Evolutionary conservation across 169 alveolate genomes (phyloP), one percentile per base, ranked within the genome.

Genomic region (Babesia caballi): DNA sequence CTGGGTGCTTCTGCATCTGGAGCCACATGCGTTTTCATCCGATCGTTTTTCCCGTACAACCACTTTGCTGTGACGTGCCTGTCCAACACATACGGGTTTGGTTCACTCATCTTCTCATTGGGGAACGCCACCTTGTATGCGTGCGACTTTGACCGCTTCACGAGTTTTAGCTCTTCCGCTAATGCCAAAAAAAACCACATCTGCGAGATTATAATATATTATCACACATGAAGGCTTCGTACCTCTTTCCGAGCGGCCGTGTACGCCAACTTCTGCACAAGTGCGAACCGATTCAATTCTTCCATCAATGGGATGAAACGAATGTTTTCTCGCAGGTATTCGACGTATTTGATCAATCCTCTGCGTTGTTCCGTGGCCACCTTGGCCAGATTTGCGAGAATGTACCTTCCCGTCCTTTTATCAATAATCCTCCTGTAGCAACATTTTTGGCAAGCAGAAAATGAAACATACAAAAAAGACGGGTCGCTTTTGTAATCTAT

Each of bases 401-500:
- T 77, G 49, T 51, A 63, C 30, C 41, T 67, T 4, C 82, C 85
- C n/a, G 65, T 77, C 19, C 40, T 44, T 21, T 27, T 41, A 40
- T 77, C 85, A 25, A 77, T 67, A 15, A 66, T 74, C 44, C 85
- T 58, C 35, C 84, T 74, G 60, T 4, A 17, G 5, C 11, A 46
- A 14, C 17, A 6, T 58, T 23, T 19, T 25, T 2, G 1, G 6
- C 28, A 15, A 14, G 5, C 9, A 2, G 15, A 19, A 14, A 0
- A 14, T 11, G 25, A 3, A 54, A 47, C 82, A 8, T 40, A 54
- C 85, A 77, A 4, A 36, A 77, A 77, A 4, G 85, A 70, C 0
- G 85, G 85, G 33, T 77, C 85, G 2, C 82, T 77, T 25, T 61
- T 66, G 65, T 77, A 66, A 21, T 77, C 85, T 3, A 77, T 15